A percentile compares a stretch with the other conserved stretches of the same genome.
Evolutionary conservation across 2,329 filamentous ascomycete species (phyloP).

Genomic region (Trichoderma hamatum): DNA sequence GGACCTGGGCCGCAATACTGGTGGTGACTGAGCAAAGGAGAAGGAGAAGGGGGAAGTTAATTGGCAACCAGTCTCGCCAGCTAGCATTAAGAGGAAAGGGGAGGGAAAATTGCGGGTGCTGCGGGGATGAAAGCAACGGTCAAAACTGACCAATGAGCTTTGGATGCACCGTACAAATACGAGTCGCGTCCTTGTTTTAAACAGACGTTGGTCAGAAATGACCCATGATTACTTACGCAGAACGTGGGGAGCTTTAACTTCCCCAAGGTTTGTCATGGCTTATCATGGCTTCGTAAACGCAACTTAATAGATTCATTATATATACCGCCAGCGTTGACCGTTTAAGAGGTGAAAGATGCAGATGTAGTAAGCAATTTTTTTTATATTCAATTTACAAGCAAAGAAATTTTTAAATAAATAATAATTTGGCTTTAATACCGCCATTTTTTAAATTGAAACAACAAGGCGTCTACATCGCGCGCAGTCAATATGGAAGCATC

Average conservation of each 20-base stretch:
- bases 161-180: background rate
- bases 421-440: background rate
- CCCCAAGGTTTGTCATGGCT: background rate
- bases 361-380: background rate
- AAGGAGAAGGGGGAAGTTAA: background rate
- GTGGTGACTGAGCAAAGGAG: conserved; percentile 13
- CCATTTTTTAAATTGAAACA: background rate
- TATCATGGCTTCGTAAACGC: conserved; percentile 6
- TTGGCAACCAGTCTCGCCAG: background rate
- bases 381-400: background rate
- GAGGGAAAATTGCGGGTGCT: background rate
- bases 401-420: background rate
- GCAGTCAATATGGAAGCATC: background rate
- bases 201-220: conserved; percentile 11
- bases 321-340: background rate
- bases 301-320: background rate
- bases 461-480: background rate
- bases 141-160: background rate
- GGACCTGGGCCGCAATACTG: conserved; percentile 52
- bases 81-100: background rate
- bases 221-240: conserved; percentile 21
- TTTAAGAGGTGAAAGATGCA: background rate
- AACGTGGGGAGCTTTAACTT: background rate
- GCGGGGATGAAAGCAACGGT: background rate
- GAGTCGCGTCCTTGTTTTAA: background rate